Base-by-base conservation (phyloP, 2,329 filamentous ascomycete species). In the Pezicula rhizophila region DNA sequence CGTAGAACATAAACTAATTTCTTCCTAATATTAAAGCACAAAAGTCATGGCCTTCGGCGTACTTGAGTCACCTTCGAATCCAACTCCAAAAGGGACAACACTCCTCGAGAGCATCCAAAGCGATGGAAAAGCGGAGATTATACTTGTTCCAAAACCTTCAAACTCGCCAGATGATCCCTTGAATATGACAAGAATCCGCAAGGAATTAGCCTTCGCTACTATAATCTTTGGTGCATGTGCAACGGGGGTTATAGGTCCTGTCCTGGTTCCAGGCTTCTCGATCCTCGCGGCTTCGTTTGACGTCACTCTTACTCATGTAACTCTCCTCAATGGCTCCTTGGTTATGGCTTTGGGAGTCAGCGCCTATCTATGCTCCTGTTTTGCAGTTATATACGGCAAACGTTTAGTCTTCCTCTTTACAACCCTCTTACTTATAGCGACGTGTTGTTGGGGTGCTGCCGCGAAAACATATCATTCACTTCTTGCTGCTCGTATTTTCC, bases 101-200 rank as follows among this genome's bases (percentile, higher is more conserved):
- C 42, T 45, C 6, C 28, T 45, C 20, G 42, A 45, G 17, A 17
- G 12, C 15, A 3, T 35, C 17, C 23, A 39, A 28, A n/a, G 18
- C 56, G 52, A 47, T 54, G 33, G 42, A 10, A 26, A 37, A 12
- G 25, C 47, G 17, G 37, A 78, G 52, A 67, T 78, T 41, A 68
- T 75, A 25, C 68, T 79, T 18, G 70, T 72, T 5, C 76, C 76
- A 8, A 68, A 72, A 47, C 76, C 76, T 12, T 73, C 71, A 14
- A 62, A 69, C 48, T 72, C 70, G 6, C 72, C 73, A 42, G 70
- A 76, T 52, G 74, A 77, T 54, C 74, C 74, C 26, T 62, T 77
- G 48, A 72, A 73, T 51, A 76, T 74, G 74, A 65, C 67, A 8
- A 15, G 31, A 23, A 12, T 37, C 15, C 28, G 43, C n/a, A 47